Evolutionary conservation across 345 rosid species (phyloP), one percentile per base, ranked within the genome.

Genomic region (Syzygium jambos): DNA sequence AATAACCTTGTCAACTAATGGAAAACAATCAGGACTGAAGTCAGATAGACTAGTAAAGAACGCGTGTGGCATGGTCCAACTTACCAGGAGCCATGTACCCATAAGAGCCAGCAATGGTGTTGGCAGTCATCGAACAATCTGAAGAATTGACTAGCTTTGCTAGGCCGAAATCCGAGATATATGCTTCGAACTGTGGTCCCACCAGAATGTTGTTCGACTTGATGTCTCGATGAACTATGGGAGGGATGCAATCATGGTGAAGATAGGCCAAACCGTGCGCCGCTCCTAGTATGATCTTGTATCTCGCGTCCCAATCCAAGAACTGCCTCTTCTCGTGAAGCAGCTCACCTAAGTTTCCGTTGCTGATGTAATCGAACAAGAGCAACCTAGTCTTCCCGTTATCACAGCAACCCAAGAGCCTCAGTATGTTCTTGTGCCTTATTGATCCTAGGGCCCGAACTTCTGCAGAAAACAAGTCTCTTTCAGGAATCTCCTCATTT

Each of bases 21-120:
- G 80, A 73, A 73, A 73, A 73, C 80, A 38, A 19, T 73, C 46
- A 73, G 14, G 80, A 73, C 80, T 9, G 25, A 73, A 73, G 49
- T 73, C 80, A 34, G 46, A 68, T 34, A 17, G 14, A 34, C 49
- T 9, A 73, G 49, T 9, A 6, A 34, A 73, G 43, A 73, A 73
- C 7, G 46, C 4, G 25, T 34, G 13, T 9, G 80, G 38, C 7
- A 19, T 19, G 11, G 46, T 34, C 80, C 80, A 34, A 73, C 92
- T 92, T 73, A 95, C 97, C 97, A 3, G 97, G 97, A 85, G 96
- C 96, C 87, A 95, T 95, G 93, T 95, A 95, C 19, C 97, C 97
- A 85, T 93, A 95, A 61, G 97, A 95, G 19, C 97, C 97, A 41
- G 97, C 96, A 52, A 95, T 91, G 22, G 92, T 89, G 78, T 91